Base-by-base conservation (phyloP, 305 asterid species). In the Fraxinus platypoda region DNA sequence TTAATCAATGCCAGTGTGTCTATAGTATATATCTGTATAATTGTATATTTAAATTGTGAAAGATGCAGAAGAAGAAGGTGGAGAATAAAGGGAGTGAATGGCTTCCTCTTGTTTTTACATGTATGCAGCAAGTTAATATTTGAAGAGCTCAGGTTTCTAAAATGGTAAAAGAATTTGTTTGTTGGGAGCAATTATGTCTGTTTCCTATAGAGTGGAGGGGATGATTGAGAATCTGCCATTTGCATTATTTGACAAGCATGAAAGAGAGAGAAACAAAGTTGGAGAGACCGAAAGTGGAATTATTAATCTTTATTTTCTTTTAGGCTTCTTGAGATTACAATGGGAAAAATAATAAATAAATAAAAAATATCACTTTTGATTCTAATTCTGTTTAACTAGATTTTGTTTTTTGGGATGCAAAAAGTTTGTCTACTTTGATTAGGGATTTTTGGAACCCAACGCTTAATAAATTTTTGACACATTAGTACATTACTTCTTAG, bases 151-250 rank as follows among this genome's bases (percentile, higher is more conserved):
- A 85, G 87, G 84, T 90, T 90, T 86, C 84, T 38, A 43, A 89
- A 80, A 88, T 78, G 82, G 82, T 17, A 77, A 85, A 89, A 82
- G 88, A 88, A 86, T 87, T 90, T 84, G 85, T 88, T 88, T 88
- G 90, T 85, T 92, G 93, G 94, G 91, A 80, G 94, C 91, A 92
- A 93, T 92, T 88, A 93, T 91, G 90, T 84, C n/a, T 88, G 89
- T 88, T 88, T 93, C 82, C 88, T 54, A 76, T 81, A 77, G 92
- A 86, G 95, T 93, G 97, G 97, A 91, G 83, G 87, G 83, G 93
- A 93, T 93, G 94, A 92, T 92, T 91, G 93, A 86, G 94, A 92
- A 91, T 89, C 94, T 91, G 85, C 87, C 90, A 79, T 86, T 81
- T 83, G 66, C 86, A 85, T 90, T 87, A 86, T 88, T 85, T 85